These are phyloP conservation scores for Kazachstania bromeliacearum DNA, from an alignment of 805 yeast genomes.

Conservation along the genomic window DNA sequence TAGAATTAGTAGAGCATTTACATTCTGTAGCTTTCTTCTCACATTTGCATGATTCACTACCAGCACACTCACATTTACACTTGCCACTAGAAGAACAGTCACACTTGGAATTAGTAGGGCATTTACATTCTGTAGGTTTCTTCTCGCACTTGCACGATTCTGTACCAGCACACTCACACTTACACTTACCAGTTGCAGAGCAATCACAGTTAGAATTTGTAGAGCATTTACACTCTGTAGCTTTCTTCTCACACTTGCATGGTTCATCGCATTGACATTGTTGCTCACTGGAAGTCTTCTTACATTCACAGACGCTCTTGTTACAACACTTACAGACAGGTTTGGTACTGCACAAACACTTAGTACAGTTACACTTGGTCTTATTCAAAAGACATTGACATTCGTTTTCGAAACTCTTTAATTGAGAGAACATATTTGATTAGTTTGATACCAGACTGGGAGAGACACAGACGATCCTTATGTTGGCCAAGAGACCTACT, in stretches of 20 bases:
- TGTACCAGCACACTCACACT: not conserved
- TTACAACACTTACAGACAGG: constrained; percentile 1
- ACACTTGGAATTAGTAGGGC: not conserved
- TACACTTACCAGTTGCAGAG: not conserved
- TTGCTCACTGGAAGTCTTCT: not conserved
- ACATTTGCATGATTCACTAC: not conserved
- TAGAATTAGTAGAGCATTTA: not conserved
- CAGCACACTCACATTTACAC: constrained; percentile 2
- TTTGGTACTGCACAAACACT: too few species aligned
- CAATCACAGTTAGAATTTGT: not conserved
- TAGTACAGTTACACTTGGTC: not conserved
- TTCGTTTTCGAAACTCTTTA: constrained; percentile 2
- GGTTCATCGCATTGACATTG: not conserved
- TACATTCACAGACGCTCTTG: not conserved
- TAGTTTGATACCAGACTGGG: not conserved
- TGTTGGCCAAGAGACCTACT: not conserved
- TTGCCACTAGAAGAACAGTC: not conserved
- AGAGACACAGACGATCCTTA: not conserved
- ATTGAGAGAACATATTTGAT: constrained; percentile 3
- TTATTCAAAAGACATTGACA: constrained; percentile 2
- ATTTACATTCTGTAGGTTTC: not conserved
- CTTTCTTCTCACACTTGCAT: constrained; percentile 1
- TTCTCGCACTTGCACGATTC: not conserved
- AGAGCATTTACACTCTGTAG: constrained; percentile 1
- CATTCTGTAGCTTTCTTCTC: not conserved